Conservation (phyloP, 2,329 filamentous ascomycete species). For the Colletotrichum sp. region DNA sequence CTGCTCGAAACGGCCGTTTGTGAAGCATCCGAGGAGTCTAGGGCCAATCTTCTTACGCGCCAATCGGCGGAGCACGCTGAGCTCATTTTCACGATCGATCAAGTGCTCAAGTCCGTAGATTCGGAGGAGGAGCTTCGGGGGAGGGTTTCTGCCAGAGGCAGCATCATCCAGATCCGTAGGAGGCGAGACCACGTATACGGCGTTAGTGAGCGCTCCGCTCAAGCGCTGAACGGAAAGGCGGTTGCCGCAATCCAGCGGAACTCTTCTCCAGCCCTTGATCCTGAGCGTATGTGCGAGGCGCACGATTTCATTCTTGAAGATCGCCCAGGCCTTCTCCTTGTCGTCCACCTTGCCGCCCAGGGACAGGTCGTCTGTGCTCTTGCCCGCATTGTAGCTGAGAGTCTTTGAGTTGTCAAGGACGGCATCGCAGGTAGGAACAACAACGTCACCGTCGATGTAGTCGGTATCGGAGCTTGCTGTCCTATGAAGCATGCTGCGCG, state of each 20-base stretch:
- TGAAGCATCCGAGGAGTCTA: constrained; percentile 87
- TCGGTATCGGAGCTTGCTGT: constrained; percentile 83
- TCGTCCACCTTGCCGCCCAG: constrained; percentile 52
- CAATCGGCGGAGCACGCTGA: constrained; percentile 84
- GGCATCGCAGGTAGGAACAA: constrained; percentile 86
- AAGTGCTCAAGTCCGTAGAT: constrained; percentile 96
- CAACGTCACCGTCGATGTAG: constrained; percentile 76
- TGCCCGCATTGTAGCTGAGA: constrained; percentile 69
- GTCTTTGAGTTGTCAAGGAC: constrained; percentile 91
- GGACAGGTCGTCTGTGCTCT: constrained; percentile 44
- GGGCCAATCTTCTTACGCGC: constrained; percentile 94
- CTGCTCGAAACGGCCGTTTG: constrained; percentile 94
- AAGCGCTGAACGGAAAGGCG: constrained; percentile 75
- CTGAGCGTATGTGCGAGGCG: constrained; percentile 86
- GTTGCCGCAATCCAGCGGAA: constrained; percentile 74
- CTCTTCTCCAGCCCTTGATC: constrained; percentile 88
- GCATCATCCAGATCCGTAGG: constrained; percentile 62
- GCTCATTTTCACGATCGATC: constrained; percentile 90
- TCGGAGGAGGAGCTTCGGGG: constrained; percentile 79
- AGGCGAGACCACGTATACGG: constrained; percentile 91
- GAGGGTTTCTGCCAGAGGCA: constrained; percentile 49
- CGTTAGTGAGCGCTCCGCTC: constrained; percentile 94
- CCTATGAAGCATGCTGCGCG: constrained; percentile 45
- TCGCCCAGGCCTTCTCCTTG: constrained; percentile 79
- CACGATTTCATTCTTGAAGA: constrained; percentile 91